A percentile compares a stretch with the other conserved stretches of the same genome.
These are phyloP conservation scores for Kluyveromyces wickerhamii DNA, from an alignment of 805 yeast species.

Conservation along the genomic window DNA sequence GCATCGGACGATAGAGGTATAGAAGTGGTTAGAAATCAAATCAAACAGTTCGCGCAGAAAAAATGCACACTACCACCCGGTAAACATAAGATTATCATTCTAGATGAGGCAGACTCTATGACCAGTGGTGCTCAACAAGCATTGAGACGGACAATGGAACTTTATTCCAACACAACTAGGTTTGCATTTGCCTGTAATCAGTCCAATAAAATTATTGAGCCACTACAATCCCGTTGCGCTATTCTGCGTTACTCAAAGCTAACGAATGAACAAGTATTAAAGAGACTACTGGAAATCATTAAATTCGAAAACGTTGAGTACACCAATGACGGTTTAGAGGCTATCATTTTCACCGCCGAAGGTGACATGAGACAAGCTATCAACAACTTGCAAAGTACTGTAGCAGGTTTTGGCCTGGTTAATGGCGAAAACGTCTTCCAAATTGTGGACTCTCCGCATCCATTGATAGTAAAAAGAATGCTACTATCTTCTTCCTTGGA, in stretches of 20 bases:
- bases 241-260: constrained; percentile 77
- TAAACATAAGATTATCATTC: constrained; percentile 82
- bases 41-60: constrained; percentile 93
- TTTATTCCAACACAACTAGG: constrained; percentile 89
- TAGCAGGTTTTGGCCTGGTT: constrained; percentile 89
- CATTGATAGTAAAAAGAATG: constrained; percentile 70
- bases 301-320: constrained; percentile 64
- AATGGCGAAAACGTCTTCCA: constrained; percentile 87
- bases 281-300: constrained; percentile 63
- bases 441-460: constrained; percentile 95
- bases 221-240: constrained; percentile 93
- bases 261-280: constrained; percentile 76
- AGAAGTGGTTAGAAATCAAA: constrained; percentile 88
- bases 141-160: constrained; percentile 87
- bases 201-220: constrained; percentile 90
- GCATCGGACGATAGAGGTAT: constrained; percentile 98
- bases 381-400: constrained; percentile 88
- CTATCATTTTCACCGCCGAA: constrained; percentile 89
- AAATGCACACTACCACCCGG: constrained; percentile 83
- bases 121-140: constrained; percentile 97
- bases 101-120: constrained; percentile 96
- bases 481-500: constrained; percentile 52
- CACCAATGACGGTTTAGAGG: constrained; percentile 86
- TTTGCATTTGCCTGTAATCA: constrained; percentile 99
- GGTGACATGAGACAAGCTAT: constrained; percentile 99